Evolutionary conservation across 2,329 filamentous ascomycete species (phyloP).

Genomic region (Blastomyces percursus): DNA sequence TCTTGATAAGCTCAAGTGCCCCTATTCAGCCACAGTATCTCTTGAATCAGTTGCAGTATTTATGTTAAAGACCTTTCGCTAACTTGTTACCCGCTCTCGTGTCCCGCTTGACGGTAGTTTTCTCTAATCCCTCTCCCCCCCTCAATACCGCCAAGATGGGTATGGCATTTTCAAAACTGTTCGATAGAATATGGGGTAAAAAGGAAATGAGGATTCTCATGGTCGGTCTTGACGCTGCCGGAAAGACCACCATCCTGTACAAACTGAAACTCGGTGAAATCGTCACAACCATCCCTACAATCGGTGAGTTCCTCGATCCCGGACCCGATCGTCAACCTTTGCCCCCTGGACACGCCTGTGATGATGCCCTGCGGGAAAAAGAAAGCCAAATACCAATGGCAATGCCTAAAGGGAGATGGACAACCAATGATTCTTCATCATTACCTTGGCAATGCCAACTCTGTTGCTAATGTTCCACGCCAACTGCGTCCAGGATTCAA

Average conservation of each 20-base stretch:
- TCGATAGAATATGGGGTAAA: constrained; percentile 95
- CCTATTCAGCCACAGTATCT: not conserved
- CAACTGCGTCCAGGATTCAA: constrained; percentile 64
- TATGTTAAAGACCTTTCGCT: not conserved
- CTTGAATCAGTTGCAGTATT: not conserved
- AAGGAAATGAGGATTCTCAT: constrained; percentile 99
- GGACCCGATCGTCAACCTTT: not conserved
- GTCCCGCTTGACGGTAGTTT: not conserved
- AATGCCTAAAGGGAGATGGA: not conserved
- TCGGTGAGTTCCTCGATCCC: constrained; percentile 53
- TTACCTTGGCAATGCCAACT: not conserved
- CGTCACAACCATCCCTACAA: constrained; percentile 97
- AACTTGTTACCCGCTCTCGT: not conserved
- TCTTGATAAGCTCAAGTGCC: not conserved
- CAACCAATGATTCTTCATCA: not conserved
- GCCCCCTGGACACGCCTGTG: not conserved
- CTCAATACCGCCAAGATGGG: constrained; percentile 60
- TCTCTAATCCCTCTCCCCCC: not conserved
- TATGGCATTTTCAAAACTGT: constrained; percentile 93
- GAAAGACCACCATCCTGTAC: constrained; percentile 99
- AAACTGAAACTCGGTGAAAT: constrained; percentile 97
- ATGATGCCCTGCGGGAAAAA: not conserved
- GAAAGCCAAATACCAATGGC: not conserved
- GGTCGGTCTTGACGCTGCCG: constrained; percentile 97
- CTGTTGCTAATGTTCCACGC: constrained; percentile 8